Percentiles rank a stretch among this genome's conserved stretches.
Evolutionary conservation across 139 green algal genomes (phyloP).

Genomic region (Picochlorum sp.): DNA sequence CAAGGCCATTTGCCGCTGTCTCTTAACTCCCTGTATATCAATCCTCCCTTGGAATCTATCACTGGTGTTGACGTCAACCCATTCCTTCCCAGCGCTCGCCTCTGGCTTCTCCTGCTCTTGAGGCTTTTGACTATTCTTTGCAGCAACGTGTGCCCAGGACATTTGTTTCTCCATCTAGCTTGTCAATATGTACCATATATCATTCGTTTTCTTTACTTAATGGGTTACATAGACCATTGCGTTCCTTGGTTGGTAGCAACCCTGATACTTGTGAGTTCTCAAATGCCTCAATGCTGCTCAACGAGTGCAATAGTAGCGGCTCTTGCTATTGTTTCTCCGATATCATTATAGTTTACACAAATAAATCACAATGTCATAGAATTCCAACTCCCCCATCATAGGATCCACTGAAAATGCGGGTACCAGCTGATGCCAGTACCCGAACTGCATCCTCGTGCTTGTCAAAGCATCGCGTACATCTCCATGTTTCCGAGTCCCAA

Average conservation of each 20-base stretch:
- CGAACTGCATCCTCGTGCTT: slow-evolving; percentile 87
- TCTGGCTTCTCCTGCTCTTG: neutral
- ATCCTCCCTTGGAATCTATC: too few species aligned
- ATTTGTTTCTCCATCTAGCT: neutral
- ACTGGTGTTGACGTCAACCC: neutral
- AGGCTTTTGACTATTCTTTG: too few species aligned
- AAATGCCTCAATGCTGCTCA: too few species aligned
- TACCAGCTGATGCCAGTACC: slow-evolving; percentile 65
- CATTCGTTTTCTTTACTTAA: neutral
- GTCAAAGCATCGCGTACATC: slow-evolving; percentile 76
- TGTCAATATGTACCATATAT: neutral
- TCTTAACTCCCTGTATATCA: too few species aligned
- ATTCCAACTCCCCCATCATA: slow-evolving; percentile 90
- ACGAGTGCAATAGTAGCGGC: too few species aligned
- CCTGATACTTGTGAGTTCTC: too few species aligned
- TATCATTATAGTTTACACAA: too few species aligned
- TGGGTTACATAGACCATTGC: too few species aligned
- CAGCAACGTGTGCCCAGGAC: neutral
- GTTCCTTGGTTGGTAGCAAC: too few species aligned
- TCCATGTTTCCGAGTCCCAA: slow-evolving; percentile 77
- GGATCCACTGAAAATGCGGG: slow-evolving; percentile 72
- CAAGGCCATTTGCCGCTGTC: too few species aligned
- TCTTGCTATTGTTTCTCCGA: too few species aligned
- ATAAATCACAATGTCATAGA: slow-evolving; percentile 34
- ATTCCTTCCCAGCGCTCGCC: neutral